Conservation (phyloP, 179 eudicot genomes). For the Patellifolia procumbens region DNA sequence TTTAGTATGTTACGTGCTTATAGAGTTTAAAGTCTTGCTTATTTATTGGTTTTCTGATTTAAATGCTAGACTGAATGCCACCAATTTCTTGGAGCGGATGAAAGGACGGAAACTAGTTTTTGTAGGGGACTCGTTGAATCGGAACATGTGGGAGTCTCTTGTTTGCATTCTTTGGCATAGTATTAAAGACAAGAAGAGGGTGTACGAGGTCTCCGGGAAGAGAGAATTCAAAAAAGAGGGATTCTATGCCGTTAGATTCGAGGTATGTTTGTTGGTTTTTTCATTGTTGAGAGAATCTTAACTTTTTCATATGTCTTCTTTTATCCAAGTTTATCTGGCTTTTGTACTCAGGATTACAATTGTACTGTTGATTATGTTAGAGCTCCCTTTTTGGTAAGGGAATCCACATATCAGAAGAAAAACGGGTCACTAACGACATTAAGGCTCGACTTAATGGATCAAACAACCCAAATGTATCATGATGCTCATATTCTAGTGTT, state of each 20-base stretch:
- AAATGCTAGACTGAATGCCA: constrained; percentile 60
- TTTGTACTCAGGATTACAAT: constrained; percentile 62
- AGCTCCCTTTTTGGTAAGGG: constrained; percentile 74
- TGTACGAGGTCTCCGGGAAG: constrained; percentile 65
- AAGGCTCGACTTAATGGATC: constrained; percentile 80
- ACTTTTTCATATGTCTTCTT: background rate
- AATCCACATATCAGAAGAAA: constrained; percentile 44
- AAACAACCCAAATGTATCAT: constrained; percentile 60
- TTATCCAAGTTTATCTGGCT: background rate
- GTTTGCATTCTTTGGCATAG: constrained; percentile 64
- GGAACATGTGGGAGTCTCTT: constrained; percentile 97
- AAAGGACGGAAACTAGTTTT: constrained; percentile 71
- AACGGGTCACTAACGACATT: constrained; percentile 59
- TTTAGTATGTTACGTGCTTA: background rate
- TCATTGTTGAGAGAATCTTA: background rate
- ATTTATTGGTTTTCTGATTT: constrained; percentile 11
- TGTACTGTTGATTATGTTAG: constrained; percentile 78
- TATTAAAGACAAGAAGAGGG: constrained; percentile 52
- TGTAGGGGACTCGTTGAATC: constrained; percentile 85
- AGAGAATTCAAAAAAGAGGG: constrained; percentile 76
- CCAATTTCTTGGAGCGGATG: constrained; percentile 76
- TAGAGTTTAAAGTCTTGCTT: background rate
- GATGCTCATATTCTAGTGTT: constrained; percentile 84
- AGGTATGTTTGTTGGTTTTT: constrained; percentile 46
- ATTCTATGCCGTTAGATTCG: constrained; percentile 75